Base-by-base conservation (phyloP, 345 rosid species). In the Dipteronia dyeriana region DNA sequence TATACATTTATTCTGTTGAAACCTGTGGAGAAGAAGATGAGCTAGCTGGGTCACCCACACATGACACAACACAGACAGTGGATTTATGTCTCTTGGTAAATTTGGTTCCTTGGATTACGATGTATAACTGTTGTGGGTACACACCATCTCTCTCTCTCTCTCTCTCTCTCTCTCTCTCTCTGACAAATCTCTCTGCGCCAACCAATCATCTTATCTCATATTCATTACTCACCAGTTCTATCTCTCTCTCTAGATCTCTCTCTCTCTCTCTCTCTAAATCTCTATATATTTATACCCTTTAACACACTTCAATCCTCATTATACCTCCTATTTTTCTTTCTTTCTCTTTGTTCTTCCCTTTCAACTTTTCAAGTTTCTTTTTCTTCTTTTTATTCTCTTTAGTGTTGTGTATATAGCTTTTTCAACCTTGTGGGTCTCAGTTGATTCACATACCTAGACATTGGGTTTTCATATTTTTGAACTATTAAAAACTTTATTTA, bases 121-220 rank as follows among this genome's bases (percentile, higher is more conserved):
- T 88, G 88, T 81, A 41, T 85, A 88, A 86, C 89, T 81, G 88
- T 85, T 81, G 88, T 71, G 82, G 87, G 79, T 74, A 75, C 83
- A 75, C 83, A 39, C 60, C 26, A 62, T 67, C 82, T 59, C 74
- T 82, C 73, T 64, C 70, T 69, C 75, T 62, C 63, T 64, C 72
- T 69, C 75, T 62, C 66, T 80, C 64, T 80, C 75, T 78, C 77
- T 73, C 31, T 72, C 38, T 56, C 43, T 20, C 22, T 57, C 80
- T 79, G 72, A 79, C 59, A 57, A 66, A 74, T 82, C 77, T 76
- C 76, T 70, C 65, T 31, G 65, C 81, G 77, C 83, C 85, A 81
- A 80, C 82, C 82, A 80, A 63, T 80, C 70, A 75, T 34, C 59
- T 29, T 76, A 51, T 76, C 85, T 70, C 64, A 49, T 47, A 83